These are phyloP conservation scores for Gracilaria gracilis DNA, from an alignment of 23 red algal genomes.

Conservation along the genomic window DNA sequence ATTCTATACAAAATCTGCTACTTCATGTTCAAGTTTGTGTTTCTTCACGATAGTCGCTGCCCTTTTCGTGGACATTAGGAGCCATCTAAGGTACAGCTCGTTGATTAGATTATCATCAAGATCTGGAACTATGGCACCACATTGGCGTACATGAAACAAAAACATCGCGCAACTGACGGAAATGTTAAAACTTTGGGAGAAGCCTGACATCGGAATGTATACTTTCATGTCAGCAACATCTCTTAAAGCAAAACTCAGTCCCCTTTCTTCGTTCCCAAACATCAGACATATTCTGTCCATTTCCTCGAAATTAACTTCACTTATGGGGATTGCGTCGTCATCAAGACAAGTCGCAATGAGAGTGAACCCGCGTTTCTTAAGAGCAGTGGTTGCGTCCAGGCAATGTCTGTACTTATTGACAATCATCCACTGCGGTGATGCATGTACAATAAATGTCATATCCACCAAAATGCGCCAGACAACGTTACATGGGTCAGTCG, in stretches of 20 bases:
- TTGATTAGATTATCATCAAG: conserved; percentile 71
- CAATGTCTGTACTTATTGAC: conserved; percentile 79
- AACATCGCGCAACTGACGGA: conserved; percentile 79
- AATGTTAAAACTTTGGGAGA: conserved; percentile 94
- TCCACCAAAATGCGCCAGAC: not conserved
- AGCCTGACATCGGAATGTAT: conserved; percentile 88
- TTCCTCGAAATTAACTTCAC: conserved; percentile 75
- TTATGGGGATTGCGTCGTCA: conserved; percentile 77
- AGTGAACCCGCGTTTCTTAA: conserved; percentile 74
- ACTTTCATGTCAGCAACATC: conserved; percentile 78
- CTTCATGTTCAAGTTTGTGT: conserved; percentile 76
- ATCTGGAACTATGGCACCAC: conserved; percentile 75
- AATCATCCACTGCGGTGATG: conserved; percentile 72
- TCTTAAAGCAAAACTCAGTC: conserved; percentile 77
- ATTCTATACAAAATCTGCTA: conserved; percentile 57
- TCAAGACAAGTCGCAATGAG: conserved; percentile 87
- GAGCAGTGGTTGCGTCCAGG: conserved; percentile 67
- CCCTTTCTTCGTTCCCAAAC: conserved; percentile 96
- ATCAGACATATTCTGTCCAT: conserved; percentile 85
- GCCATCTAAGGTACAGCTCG: conserved; percentile 87
- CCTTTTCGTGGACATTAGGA: conserved; percentile 81
- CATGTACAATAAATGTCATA: not conserved
- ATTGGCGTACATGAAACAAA: conserved; percentile 79
- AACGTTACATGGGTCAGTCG: not conserved
- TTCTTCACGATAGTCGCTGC: conserved; percentile 69